Evolutionary conservation across 495 filamentous ascomycete species (phyloP).

Genomic region (Hyaloscypha variabilis): DNA sequence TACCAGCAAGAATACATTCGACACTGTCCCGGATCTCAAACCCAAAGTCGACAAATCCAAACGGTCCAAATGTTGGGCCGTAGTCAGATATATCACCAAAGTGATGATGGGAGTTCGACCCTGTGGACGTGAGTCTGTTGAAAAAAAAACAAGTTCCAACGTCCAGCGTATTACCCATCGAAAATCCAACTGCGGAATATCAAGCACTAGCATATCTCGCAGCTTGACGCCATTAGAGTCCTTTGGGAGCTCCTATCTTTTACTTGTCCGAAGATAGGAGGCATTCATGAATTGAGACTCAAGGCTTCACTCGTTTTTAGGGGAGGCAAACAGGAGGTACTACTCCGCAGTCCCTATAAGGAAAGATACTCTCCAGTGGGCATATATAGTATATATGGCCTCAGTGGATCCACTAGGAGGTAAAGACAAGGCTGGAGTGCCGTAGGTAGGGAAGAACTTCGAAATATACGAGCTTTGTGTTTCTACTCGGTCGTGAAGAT

Average conservation of each 20-base stretch:
- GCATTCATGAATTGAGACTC: neutral
- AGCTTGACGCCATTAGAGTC: neutral
- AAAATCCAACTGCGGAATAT: neutral
- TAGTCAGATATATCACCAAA: neutral
- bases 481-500: too few species aligned
- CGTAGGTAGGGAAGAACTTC: too few species aligned
- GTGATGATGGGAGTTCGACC: neutral
- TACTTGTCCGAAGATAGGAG: neutral
- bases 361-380: too few species aligned
- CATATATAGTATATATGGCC: too few species aligned
- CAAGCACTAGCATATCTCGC: neutral
- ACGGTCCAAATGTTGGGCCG: neutral
- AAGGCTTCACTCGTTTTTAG: neutral
- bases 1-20: neutral
- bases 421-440: too few species aligned
- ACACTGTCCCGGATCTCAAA: neutral
- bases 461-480: too few species aligned
- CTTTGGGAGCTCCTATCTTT: neutral
- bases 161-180: neutral
- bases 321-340: neutral
- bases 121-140: neutral
- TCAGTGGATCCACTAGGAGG: too few species aligned
- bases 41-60: neutral
- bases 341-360: neutral
- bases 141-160: neutral